A percentile compares a stretch with the other conserved stretches of the same genome.
Conservation (phyloP, 169 alveolate genomes). For the Plasmodium billcollinsi region DNA sequence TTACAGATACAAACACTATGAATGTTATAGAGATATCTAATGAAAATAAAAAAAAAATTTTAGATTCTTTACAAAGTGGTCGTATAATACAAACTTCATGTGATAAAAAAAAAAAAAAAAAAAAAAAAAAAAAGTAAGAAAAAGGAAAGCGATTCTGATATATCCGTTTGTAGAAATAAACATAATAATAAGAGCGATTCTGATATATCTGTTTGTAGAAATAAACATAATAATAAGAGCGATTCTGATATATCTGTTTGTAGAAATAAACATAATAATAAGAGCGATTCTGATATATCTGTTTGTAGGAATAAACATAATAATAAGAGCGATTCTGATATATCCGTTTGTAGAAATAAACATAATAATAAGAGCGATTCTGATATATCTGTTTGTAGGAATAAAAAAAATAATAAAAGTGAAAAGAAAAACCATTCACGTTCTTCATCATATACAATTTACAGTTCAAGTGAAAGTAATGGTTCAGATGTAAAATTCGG, state of each 20-base stretch:
- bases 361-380: neutral
- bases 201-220: no score
- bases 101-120: neutral
- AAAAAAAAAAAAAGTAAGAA: neutral
- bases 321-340: neutral
- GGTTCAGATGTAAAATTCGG: neutral
- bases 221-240: no score
- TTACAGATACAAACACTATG: slow-evolving; percentile 13
- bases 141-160: neutral
- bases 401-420: neutral
- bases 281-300: neutral
- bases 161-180: neutral
- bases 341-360: neutral
- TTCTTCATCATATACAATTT: neutral
- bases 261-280: neutral
- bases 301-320: neutral
- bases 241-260: neutral
- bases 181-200: no score
- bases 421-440: neutral
- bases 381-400: neutral
- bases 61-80: slow-evolving; percentile 9
- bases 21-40: slow-evolving; percentile 36
- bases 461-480: neutral
- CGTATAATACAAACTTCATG: neutral
- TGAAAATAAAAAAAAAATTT: slow-evolving; percentile 60